Base-by-base conservation (phyloP, 2,329 filamentous ascomycete species). In the Mycosphaerella arachidis region DNA sequence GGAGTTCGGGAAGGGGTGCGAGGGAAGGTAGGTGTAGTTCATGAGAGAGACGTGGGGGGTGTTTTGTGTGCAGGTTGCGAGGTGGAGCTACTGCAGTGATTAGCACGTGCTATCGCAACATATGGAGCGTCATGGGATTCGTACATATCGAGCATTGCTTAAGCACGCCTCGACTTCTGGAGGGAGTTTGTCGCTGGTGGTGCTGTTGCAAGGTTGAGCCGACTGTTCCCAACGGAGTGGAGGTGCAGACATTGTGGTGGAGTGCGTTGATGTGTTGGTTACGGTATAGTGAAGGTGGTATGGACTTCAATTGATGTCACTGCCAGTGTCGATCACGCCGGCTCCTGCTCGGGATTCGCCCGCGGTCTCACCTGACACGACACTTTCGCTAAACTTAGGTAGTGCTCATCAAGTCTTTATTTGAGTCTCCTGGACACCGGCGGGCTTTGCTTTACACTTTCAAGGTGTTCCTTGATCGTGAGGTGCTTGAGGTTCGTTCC, bases 1-100 rank as follows among this genome's bases (percentile, higher is more conserved):
- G 75, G 86, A 88, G 43, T 86, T 87, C 16, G 89, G 57, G 61
- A 68, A 70, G 3, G 70, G 65, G 58, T 70, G 67, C 24, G 67
- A 65, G 43, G 92, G 89, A 24, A 99, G 88, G 78, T 97, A 97
- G 72, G 94, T 97, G 80, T 97, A 97, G 81, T 96, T 97, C 94
- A 99, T 99, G 66, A 99, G 86, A 40, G 92, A 95, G 66, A 97
- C 91, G 74, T 97, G 91, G 9, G 94, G 94, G 64, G 86, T 81
- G 71, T 94, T 89, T 67, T 89, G 82, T 68, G 86, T 86, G 75
- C 90, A 95, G 58, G 94, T 99, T 68, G 94, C 92, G 56, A 99
- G 88, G 76, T 99, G 94, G 67, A 99, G 91, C 92, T 96, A 62
- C 51, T 16, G 20, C 16, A 31, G 31, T 16, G 59, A 43, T 18